These are phyloP conservation scores for Pichia sp. DNA, from an alignment of 1,139 yeast genomes.

Conservation along the genomic window DNA sequence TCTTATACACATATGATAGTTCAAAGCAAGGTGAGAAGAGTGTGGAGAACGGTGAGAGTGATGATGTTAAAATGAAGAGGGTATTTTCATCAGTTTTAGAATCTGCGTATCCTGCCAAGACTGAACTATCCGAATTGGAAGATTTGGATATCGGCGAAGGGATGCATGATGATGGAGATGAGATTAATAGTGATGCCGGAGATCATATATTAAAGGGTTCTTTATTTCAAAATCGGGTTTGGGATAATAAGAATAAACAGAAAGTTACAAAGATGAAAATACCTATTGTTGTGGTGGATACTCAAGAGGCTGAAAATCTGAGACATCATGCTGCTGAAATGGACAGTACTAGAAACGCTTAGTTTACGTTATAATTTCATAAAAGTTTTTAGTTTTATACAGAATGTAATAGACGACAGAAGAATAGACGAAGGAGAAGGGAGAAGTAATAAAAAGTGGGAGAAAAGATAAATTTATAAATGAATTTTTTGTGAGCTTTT, in stretches of 20 bases:
- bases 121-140: constrained; percentile 1
- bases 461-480: background rate
- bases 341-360: background rate
- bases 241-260: background rate
- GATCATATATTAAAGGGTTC: constrained; percentile 8
- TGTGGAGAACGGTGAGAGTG: constrained; percentile 14
- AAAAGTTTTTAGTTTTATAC: too few species aligned
- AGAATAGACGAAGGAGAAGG: too few species aligned
- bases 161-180: constrained; percentile 6
- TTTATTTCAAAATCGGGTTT: constrained; percentile 6
- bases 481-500: background rate
- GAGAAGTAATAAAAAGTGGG: background rate
- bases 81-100: constrained; percentile 15
- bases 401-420: too few species aligned
- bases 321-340: constrained; percentile 14
- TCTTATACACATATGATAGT: constrained; percentile 25
- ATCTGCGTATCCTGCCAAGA: background rate
- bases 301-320: constrained; percentile 28
- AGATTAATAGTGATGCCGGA: background rate
- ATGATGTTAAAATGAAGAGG: constrained; percentile 6
- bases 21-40: constrained; percentile 9
- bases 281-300: constrained; percentile 29
- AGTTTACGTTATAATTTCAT: too few species aligned
- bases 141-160: constrained; percentile 14
- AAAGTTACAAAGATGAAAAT: constrained; percentile 11